A percentile compares a stretch with the other conserved stretches of the same genome.
These are phyloP conservation scores for Boletus rex-veris DNA, from an alignment of 768 basidiomycete species.

Conservation along the genomic window DNA sequence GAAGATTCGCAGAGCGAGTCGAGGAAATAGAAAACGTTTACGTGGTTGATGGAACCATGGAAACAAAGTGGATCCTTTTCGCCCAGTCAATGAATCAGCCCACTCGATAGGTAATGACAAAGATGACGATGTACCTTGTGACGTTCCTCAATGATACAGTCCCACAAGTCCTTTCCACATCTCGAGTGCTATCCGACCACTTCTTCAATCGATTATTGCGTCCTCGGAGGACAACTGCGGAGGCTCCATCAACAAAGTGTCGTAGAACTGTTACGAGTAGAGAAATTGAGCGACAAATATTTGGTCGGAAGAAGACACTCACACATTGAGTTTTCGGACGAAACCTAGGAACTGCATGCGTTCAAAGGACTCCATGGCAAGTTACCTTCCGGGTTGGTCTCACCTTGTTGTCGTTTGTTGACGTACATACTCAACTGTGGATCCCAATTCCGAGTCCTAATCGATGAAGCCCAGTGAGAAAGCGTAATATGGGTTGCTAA, in stretches of 20 bases:
- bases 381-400: not conserved
- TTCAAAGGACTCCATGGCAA: constrained; percentile 52
- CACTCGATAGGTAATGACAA: too few relatives aligned
- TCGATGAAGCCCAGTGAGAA: too few relatives aligned
- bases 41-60: constrained; percentile 83
- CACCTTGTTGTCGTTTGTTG: too few relatives aligned
- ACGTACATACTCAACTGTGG: too few relatives aligned
- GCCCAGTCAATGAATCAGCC: not conserved
- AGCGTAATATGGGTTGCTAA: too few relatives aligned
- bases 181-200: constrained; percentile 78
- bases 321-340: constrained; percentile 66
- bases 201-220: constrained; percentile 85
- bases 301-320: constrained; percentile 1
- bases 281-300: not conserved
- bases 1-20: constrained; percentile 84
- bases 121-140: constrained; percentile 56
- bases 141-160: constrained; percentile 87
- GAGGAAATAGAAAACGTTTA: constrained; percentile 89
- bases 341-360: constrained; percentile 69
- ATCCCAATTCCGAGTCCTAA: too few relatives aligned
- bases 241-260: too few relatives aligned
- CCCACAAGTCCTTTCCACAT: constrained; percentile 92
- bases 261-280: too few relatives aligned
- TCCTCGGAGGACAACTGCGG: constrained; percentile 37
- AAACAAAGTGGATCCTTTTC: not conserved